These are phyloP conservation scores for Populus ilicifolia DNA, from an alignment of 345 rosid species.

Conservation along the genomic window DNA sequence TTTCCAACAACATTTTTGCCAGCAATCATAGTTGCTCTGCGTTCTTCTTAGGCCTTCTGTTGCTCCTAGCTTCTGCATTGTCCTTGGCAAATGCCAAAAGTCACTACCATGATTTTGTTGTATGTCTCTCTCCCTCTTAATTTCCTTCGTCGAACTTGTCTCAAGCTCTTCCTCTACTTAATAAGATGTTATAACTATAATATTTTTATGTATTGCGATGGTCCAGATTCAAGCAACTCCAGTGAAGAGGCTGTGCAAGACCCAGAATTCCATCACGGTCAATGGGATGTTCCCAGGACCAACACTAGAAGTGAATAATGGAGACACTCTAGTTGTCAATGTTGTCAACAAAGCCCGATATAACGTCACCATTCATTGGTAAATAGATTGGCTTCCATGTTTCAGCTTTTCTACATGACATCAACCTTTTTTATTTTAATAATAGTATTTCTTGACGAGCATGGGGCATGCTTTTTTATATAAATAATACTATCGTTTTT, in stretches of 20 bases:
- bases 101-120: slow-evolving; percentile 70
- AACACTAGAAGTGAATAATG: slow-evolving; percentile 67
- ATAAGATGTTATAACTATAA: background rate
- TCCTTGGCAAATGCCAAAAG: slow-evolving; percentile 38
- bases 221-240: slow-evolving; percentile 62
- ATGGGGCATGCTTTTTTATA: background rate
- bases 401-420: background rate
- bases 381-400: background rate
- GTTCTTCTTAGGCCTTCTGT: slow-evolving; percentile 30
- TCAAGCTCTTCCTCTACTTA: background rate
- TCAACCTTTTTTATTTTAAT: background rate
- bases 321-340: slow-evolving; percentile 65
- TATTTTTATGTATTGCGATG: background rate
- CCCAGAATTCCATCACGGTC: slow-evolving; percentile 70
- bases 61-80: slow-evolving; percentile 32
- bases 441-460: background rate
- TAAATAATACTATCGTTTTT: background rate
- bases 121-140: slow-evolving; percentile 28
- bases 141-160: slow-evolving; percentile 1
- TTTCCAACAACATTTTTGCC: background rate
- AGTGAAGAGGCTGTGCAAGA: slow-evolving; percentile 97
- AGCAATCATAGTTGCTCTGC: background rate
- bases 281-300: slow-evolving; percentile 96
- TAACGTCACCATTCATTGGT: slow-evolving; percentile 92
- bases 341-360: slow-evolving; percentile 66